Evolutionary conservation across 2,329 filamentous ascomycete species (phyloP).

Genomic region (Hymenoscyphus linearis): DNA sequence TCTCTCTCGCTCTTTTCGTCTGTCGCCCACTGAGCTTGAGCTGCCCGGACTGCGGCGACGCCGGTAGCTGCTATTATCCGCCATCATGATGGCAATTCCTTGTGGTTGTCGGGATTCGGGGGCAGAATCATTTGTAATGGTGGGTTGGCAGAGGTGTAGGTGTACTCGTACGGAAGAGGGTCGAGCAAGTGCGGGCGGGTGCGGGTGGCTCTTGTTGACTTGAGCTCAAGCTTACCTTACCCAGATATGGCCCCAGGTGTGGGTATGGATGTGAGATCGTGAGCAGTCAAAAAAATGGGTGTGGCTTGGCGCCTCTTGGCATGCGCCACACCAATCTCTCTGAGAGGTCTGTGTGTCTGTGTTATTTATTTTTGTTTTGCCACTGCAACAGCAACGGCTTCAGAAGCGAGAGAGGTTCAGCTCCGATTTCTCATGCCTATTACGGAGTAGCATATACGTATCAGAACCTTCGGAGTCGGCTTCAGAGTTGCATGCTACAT

Average conservation of each 20-base stretch:
- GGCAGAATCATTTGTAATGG: conserved; percentile 6
- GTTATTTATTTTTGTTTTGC: background rate
- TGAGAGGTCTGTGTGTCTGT: no score
- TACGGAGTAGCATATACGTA: no score
- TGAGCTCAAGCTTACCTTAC: background rate
- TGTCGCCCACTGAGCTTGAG: conserved; percentile 11
- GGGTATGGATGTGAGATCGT: background rate
- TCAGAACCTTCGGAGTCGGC: no score
- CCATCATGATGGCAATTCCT: conserved; percentile 23
- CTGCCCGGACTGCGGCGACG: conserved; percentile 23
- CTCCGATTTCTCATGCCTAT: background rate
- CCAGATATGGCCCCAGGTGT: no score
- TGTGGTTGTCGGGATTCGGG: conserved; percentile 3
- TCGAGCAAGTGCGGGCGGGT: no score
- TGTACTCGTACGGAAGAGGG: background rate
- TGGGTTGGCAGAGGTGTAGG: conserved; percentile 2
- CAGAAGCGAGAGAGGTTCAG: background rate
- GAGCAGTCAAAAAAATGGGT: background rate
- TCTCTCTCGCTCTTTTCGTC: conserved; percentile 11
- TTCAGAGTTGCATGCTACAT: no score
- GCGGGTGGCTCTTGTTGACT: background rate
- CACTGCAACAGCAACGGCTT: background rate
- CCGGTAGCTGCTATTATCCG: conserved; percentile 17
- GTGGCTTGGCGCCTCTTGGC: background rate
- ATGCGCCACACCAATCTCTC: background rate